Base-by-base conservation (phyloP, 495 filamentous ascomycete species). In the Amorphotheca resinae region DNA sequence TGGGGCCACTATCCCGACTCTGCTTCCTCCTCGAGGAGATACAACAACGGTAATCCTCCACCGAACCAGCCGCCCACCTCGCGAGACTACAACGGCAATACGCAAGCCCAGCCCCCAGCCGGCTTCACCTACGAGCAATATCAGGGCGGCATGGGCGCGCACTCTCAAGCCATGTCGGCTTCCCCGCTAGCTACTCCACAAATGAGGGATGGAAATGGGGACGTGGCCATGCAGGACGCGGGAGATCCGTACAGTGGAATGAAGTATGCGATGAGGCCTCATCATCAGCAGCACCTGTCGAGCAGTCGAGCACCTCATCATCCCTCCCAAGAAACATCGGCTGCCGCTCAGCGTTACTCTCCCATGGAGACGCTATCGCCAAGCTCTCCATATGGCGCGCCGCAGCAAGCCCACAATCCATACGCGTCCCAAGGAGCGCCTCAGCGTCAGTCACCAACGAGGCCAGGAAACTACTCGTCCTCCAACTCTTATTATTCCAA, bases 171-270 rank as follows among this genome's bases (percentile, higher is more conserved):
- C 25, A 66, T 78, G 58, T 69, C 72, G 30, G 70, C 74, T 23
- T 84, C 82, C 45, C 80, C 82, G 21, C 62, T 73, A 41, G 68
- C 72, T 40, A 77, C 74, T 52, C 74, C 79, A 59, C 80, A 77
- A 58, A 63, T 66, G 54, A 77, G 80, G 63, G 78, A 83, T 67
- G 75, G 68, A 33, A 89, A 87, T 60, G 74, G 76, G 45, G 87
- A 95, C 67, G 78, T 91, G 45, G 70, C 79, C 33, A 95, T 95
- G 87, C 84, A 91, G 59, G 88, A 94, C 58, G 84, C 83, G 28
- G 51, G 44, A 15, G 86, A 93, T 59, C 76, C 80, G 31, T 93
- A 87, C 66, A 80, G 80, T 60, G 70, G 74, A 55, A 72, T 78
- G 49, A 89, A 88, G 59, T 91, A 93, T 56, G 74, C 84, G 35